Percentiles rank a stretch among this genome's conserved stretches.
phyloP scores from a whole-genome alignment of 2,329 filamentous ascomycete species.

The Penicillium paneum region DNA sequence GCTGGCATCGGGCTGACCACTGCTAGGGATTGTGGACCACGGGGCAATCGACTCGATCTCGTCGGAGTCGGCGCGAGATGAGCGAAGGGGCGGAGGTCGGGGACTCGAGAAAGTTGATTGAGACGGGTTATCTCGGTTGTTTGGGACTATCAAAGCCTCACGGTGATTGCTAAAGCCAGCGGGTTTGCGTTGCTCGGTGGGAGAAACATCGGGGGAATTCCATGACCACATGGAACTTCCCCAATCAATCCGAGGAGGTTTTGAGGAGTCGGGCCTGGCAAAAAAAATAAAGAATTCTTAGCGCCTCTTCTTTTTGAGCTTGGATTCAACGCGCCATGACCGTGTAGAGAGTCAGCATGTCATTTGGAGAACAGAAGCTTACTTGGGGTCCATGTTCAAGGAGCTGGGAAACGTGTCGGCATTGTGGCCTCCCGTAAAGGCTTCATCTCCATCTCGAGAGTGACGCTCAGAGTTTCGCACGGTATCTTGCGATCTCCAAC shows the following conservation, averaged over 20 bases:
- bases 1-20: conserved; percentile 26
- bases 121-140: conserved; percentile 28
- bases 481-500: conserved; percentile 41
- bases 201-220: conserved; percentile 38
- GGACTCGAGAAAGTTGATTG: conserved; percentile 22
- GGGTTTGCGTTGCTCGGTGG: conserved; percentile 36
- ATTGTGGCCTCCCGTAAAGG: conserved; percentile 26
- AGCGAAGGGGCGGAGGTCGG: conserved; percentile 23
- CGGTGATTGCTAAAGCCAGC: conserved; percentile 35
- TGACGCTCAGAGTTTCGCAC: conserved; percentile 31
- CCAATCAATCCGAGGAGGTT: conserved; percentile 27
- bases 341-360: neutral
- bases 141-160: conserved; percentile 34
- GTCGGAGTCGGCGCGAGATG: conserved; percentile 17
- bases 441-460: conserved; percentile 20
- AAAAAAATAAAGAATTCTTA: neutral
- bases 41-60: conserved; percentile 30
- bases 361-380: conserved; percentile 19
- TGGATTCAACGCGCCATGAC: neutral
- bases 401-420: conserved; percentile 27
- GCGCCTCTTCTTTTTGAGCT: neutral
- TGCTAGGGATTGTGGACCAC: conserved; percentile 29
- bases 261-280: conserved; percentile 24
- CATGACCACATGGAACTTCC: conserved; percentile 35
- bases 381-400: conserved; percentile 30